A percentile compares a stretch with the other conserved stretches of the same genome.
These are phyloP conservation scores for Cicer judaicum DNA, from an alignment of 306 rosid species.

Conservation along the genomic window DNA sequence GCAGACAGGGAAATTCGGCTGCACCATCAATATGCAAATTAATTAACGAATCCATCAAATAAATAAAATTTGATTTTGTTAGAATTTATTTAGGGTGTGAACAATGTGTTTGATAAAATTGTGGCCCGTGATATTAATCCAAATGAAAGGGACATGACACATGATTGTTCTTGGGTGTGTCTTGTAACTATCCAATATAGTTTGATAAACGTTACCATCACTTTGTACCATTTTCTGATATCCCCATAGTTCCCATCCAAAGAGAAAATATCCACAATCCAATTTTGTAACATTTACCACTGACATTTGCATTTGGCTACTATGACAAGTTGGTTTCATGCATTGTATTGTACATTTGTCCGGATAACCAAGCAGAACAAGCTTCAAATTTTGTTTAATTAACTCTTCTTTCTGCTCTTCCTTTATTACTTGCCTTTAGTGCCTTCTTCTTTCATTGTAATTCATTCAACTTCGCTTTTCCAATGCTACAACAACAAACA, in stretches of 20 bases:
- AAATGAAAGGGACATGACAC: constrained; percentile 46
- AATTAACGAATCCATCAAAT: constrained; percentile 25
- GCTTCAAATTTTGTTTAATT: constrained; percentile 43
- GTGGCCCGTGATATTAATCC: no score
- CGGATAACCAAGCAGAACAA: constrained; percentile 43
- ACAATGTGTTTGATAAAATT: no score
- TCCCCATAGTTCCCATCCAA: constrained; percentile 33
- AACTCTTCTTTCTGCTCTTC: constrained; percentile 22
- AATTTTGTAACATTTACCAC: constrained; percentile 30
- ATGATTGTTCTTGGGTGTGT: constrained; percentile 53
- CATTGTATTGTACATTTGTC: constrained; percentile 37
- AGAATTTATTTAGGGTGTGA: no score
- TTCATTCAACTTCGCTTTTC: constrained; percentile 25
- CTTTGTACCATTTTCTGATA: constrained; percentile 29
- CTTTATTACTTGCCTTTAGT: constrained; percentile 40
- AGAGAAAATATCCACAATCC: constrained; percentile 26
- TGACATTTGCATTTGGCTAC: constrained; percentile 49
- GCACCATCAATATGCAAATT: constrained; percentile 41
- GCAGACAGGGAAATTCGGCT: constrained; percentile 19
- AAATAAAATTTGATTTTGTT: background rate
- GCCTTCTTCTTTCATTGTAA: constrained; percentile 52
- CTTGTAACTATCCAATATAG: constrained; percentile 37
- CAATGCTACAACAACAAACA: no score
- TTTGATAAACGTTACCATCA: constrained; percentile 32
- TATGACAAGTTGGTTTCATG: constrained; percentile 43